Evolutionary conservation across 2,329 filamentous ascomycete species (phyloP), one percentile per base, ranked within the genome.

Genomic region (Diaporthe sp.): DNA sequence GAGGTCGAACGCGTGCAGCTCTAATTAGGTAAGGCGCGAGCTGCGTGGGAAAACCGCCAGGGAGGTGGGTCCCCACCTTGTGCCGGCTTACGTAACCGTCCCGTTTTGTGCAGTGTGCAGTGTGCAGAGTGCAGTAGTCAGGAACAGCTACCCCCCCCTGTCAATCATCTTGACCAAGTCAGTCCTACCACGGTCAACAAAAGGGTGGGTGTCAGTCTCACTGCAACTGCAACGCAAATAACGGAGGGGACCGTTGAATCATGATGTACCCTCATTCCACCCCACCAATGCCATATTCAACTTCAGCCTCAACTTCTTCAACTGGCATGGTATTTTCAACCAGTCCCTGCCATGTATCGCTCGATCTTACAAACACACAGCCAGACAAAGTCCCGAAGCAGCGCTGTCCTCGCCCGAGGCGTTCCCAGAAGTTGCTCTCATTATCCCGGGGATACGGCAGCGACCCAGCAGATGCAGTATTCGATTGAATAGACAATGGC

Each of bases 1-100:
- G 75, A 76, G 68, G 75, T 76, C 67, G 65, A 74, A 71, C 75
- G 67, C 63, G 73, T 68, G 60, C 72, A 70, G 68, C 67, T 76
- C 28, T 47, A 63, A 73, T 73, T 73, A 73, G 71, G 71, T 73
- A 73, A 73, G 71, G 47, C 49, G 71, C 49, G 47, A 60, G 58
- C 47, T 28, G 61, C 37, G 37, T 55, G 25, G 47, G 49, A 44
- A 61, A 73, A 51, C 8, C 25, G 22, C 71, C 58, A 47, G 58
- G 34, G 44, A 28, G 55, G 39, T 70, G 65, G 49, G 49, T 55
- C 49, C 65, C 47, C 65, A 70, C 47, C 34, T 22, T 55, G 65
- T 34, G n/a, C 49, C 49, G 65, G 65, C 65, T 70, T 70, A 70
- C 49, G 47, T 70, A 70, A 70, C 34, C 25, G 13, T 3, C 15